Evolutionary conservation across 805 yeast genomes (phyloP).

Genomic region (Babjeviella inositovora): DNA sequence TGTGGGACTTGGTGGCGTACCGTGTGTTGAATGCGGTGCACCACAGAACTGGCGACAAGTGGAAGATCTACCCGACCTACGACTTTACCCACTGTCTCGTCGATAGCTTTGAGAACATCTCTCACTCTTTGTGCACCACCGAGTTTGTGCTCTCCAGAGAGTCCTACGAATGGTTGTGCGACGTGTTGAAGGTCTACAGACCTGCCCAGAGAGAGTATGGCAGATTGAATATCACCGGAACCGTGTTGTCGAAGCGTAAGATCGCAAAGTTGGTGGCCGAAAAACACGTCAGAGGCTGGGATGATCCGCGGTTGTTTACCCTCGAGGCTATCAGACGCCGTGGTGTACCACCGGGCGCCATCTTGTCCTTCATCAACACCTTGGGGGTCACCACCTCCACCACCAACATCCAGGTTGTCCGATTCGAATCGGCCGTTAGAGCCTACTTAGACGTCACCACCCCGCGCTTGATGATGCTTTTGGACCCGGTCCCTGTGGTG

Average conservation of each 20-base stretch:
- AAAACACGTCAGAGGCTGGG: conserved; percentile 85
- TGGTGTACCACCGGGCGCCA: conserved; percentile 98
- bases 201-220: conserved; percentile 99
- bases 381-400: conserved; percentile 93
- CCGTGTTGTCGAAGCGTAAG: conserved; percentile 89
- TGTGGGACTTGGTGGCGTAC: conserved; percentile 99
- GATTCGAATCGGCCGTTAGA: conserved; percentile 86
- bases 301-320: conserved; percentile 93
- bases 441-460: conserved; percentile 77
- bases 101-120: conserved; percentile 91
- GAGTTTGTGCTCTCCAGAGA: conserved; percentile 88
- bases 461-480: conserved; percentile 88
- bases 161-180: conserved; percentile 97
- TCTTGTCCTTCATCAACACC: conserved; percentile 81
- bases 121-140: conserved; percentile 92
- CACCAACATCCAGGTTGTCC: conserved; percentile 74
- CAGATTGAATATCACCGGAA: conserved; percentile 86
- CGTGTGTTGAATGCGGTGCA: conserved; percentile 86
- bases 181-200: conserved; percentile 83
- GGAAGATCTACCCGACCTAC: conserved; percentile 98
- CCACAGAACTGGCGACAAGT: conserved; percentile 91
- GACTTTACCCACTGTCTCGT: conserved; percentile 99
- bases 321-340: conserved; percentile 90
- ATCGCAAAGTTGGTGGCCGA: conserved; percentile 84
- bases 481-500: conserved; percentile 73